A percentile compares a stretch with the other conserved stretches of the same genome.
phyloP scores from a whole-genome alignment of 441 rosid genomes.

The Isatis lusitanica region DNA sequence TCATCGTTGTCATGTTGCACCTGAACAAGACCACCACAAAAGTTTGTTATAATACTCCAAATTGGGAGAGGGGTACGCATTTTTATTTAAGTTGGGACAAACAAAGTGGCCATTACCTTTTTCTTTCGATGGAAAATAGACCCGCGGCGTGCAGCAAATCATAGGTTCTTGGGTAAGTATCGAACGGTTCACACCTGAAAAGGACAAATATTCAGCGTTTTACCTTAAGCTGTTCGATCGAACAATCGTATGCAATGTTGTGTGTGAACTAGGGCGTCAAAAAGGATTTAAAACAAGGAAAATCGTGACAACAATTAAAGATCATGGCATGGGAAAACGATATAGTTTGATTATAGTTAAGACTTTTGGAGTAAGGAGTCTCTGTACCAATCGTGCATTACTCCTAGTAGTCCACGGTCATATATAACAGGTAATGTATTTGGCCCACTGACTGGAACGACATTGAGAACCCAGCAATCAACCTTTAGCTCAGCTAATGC shows the following conservation, averaged over 20 bases:
- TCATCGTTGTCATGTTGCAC: conserved; percentile 80
- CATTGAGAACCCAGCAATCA: conserved; percentile 92
- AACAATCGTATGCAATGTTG: background rate
- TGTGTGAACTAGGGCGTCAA: background rate
- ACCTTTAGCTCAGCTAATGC: conserved; percentile 71
- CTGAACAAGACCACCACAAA: conserved; percentile 43
- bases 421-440: conserved; percentile 94
- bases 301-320: background rate
- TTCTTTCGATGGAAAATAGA: conserved; percentile 47
- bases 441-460: conserved; percentile 86
- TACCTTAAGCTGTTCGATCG: background rate
- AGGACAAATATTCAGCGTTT: background rate
- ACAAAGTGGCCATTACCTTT: conserved; percentile 5
- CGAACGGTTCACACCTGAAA: conserved; percentile 94
- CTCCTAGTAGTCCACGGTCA: conserved; percentile 95
- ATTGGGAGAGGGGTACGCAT: background rate
- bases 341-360: background rate
- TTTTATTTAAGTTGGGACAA: background rate
- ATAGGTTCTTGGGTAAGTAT: conserved; percentile 96
- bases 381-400: conserved; percentile 92
- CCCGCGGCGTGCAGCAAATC: conserved; percentile 84
- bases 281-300: background rate
- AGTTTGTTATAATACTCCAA: background rate
- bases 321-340: background rate
- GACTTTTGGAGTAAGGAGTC: conserved; percentile 12